These are phyloP conservation scores for button mushroom (Agaricus bisporus) DNA, from an alignment of 768 basidiomycete species.

Conservation along the genomic window DNA sequence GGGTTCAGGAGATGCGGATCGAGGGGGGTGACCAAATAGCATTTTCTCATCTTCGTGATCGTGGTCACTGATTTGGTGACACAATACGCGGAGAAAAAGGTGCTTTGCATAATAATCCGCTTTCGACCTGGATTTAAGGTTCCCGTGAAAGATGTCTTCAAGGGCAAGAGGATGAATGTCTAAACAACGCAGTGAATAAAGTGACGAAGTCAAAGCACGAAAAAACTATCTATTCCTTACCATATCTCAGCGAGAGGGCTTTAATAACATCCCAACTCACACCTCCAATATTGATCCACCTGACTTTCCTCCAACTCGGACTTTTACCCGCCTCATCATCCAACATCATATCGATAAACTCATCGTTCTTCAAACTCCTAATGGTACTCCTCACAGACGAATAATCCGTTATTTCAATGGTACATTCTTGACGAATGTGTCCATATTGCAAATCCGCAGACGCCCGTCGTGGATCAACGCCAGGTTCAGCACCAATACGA, in stretches of 20 bases:
- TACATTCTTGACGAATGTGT: constrained; percentile 52
- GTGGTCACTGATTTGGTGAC: constrained; percentile 44
- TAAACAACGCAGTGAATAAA: constrained; percentile 15
- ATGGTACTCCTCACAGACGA: constrained; percentile 47
- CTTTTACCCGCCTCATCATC: constrained; percentile 36
- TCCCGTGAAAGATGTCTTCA: constrained; percentile 60
- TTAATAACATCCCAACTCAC: constrained; percentile 70
- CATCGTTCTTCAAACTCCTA: constrained; percentile 51
- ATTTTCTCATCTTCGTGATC: constrained; percentile 17
- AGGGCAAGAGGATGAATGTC: constrained; percentile 68
- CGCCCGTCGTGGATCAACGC: constrained; percentile 59
- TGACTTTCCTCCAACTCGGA: constrained; percentile 59
- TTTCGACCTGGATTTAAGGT: constrained; percentile 53
- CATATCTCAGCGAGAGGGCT: constrained; percentile 57
- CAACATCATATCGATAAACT: constrained; percentile 53
- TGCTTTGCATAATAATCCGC: constrained; percentile 67
- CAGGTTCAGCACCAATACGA: constrained; percentile 60
- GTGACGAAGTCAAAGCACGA: not conserved
- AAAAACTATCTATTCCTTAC: constrained; percentile 33
- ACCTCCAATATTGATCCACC: constrained; percentile 73
- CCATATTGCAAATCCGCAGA: constrained; percentile 51
- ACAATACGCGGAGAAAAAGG: constrained; percentile 64
- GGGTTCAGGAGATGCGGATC: constrained; percentile 32
- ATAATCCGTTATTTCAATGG: constrained; percentile 66
- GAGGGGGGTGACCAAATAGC: constrained; percentile 21